phyloP scores from a whole-genome alignment of 371 early-diverging fungal species.

The Haplosporangium sp. region DNA sequence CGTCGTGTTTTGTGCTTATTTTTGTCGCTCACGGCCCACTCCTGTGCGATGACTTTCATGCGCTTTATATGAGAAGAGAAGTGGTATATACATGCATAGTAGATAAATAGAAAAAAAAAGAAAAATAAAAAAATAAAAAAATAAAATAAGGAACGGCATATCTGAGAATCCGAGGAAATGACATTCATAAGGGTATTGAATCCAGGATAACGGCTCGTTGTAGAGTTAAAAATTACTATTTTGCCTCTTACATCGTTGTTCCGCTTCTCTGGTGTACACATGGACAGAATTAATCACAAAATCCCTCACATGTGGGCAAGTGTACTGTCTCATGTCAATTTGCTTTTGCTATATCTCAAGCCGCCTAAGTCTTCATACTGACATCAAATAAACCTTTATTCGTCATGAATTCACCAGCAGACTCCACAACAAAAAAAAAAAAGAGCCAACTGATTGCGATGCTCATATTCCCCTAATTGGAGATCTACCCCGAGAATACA shows the following conservation, averaged over 20 bases:
- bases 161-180: too few relatives aligned
- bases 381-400: not conserved
- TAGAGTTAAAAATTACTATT: too few relatives aligned
- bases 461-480: not conserved
- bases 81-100: not conserved
- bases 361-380: not conserved
- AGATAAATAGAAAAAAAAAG: not conserved
- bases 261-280: too few relatives aligned
- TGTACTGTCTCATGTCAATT: too few relatives aligned
- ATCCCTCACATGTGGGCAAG: too few relatives aligned
- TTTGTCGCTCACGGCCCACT: slow-evolving; percentile 42
- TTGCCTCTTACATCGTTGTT: too few relatives aligned
- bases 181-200: too few relatives aligned
- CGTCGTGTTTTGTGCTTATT: slow-evolving; percentile 43
- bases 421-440: not conserved
- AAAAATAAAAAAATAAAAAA: slow-evolving; percentile 1
- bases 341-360: too few relatives aligned
- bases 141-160: not conserved
- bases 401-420: not conserved
- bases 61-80: slow-evolving; percentile 13
- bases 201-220: too few relatives aligned
- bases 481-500: not conserved
- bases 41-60: slow-evolving; percentile 39
- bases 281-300: too few relatives aligned
- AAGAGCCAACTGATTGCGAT: not conserved